Conservation (phyloP, 495 filamentous ascomycete genomes). For the Hypoxylon lienhwacheense region DNA sequence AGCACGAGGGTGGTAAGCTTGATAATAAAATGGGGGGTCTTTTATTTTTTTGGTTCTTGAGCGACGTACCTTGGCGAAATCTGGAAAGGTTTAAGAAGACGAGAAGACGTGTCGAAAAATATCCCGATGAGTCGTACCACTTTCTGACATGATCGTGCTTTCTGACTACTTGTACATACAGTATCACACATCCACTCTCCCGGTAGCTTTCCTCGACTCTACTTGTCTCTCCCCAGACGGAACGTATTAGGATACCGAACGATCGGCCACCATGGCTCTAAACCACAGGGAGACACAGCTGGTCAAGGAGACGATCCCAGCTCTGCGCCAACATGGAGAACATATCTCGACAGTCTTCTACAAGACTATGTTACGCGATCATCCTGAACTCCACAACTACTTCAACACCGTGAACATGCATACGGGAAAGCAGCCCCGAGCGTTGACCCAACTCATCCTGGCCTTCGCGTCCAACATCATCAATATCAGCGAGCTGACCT, state of each 20-base stretch:
- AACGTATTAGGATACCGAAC: not conserved
- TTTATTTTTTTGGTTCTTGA: too few relatives aligned
- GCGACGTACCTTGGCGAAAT: too few relatives aligned
- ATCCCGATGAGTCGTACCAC: too few relatives aligned
- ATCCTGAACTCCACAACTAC: slow-evolving; percentile 65
- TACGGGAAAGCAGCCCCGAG: slow-evolving; percentile 66
- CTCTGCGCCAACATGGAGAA: slow-evolving; percentile 63
- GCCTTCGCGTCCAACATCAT: slow-evolving; percentile 72
- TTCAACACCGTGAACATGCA: slow-evolving; percentile 73
- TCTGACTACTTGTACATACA: too few relatives aligned
- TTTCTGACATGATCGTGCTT: too few relatives aligned
- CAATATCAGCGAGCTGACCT: slow-evolving; percentile 63
- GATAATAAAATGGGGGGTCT: slow-evolving; percentile 23
- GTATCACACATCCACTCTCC: not conserved
- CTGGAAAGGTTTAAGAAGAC: slow-evolving; percentile 6
- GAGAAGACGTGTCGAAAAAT: too few relatives aligned
- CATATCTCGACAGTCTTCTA: slow-evolving; percentile 70
- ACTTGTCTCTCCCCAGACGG: not conserved
- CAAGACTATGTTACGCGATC: slow-evolving; percentile 62
- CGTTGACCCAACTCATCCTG: slow-evolving; percentile 66
- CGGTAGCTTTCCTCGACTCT: not conserved
- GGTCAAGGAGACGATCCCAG: slow-evolving; percentile 50
- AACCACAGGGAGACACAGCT: slow-evolving; percentile 46
- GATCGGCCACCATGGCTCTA: slow-evolving; percentile 43
- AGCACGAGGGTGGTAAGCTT: slow-evolving; percentile 18